Base-by-base conservation (phyloP, 2,329 filamentous ascomycete genomes). In the Pseudopyrenochaeta lycopersici region DNA sequence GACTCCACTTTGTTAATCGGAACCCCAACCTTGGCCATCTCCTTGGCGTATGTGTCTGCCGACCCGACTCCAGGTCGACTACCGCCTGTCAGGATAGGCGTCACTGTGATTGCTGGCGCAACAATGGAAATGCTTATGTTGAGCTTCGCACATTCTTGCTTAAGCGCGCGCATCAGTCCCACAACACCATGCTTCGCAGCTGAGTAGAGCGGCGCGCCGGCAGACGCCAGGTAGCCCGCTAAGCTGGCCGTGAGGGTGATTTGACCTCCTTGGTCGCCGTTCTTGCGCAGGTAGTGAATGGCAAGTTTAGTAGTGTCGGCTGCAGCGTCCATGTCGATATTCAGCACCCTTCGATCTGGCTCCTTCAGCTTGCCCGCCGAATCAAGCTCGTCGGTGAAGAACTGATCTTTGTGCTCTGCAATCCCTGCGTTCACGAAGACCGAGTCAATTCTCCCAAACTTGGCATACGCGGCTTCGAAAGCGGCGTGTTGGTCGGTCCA, bases 371-470 rank as follows among this genome's bases (percentile, higher is more conserved):
- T 62, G 0, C 80, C 80, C 4, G 72, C 49, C 0, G 36, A 52
- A 45, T 82, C 79, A 4, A 78, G 44, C 7, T 76, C 71, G 45
- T 81, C 79, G 4, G 72, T 77, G 71, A 82, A 83, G 66, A 83
- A 81, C 56, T 82, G 80, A 41, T 82, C 80, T 35, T 72, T 72
- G 43, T 79, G 73, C 56, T 83, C 81, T 23, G 77, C 73, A 20
- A 82, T 78, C 0, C 81, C 81, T 4, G 81, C 80, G 46, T 82
- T 82, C 41, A 82, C 77, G 57, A 81, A 83, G 12, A 82, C 79
- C 33, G 69, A 70, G 47, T 80, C 78, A 36, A 82, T 77, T 9
- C 72, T 67, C 6, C 76, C 76, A 63, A 82, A 82, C 23, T 75
- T 75, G 6, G 65, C 45, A 46, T 77, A 63, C 2, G 75, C 78